These are phyloP conservation scores for Neonothopanus nambi DNA, from an alignment of 1,284 basidiomycete genomes.

Conservation along the genomic window DNA sequence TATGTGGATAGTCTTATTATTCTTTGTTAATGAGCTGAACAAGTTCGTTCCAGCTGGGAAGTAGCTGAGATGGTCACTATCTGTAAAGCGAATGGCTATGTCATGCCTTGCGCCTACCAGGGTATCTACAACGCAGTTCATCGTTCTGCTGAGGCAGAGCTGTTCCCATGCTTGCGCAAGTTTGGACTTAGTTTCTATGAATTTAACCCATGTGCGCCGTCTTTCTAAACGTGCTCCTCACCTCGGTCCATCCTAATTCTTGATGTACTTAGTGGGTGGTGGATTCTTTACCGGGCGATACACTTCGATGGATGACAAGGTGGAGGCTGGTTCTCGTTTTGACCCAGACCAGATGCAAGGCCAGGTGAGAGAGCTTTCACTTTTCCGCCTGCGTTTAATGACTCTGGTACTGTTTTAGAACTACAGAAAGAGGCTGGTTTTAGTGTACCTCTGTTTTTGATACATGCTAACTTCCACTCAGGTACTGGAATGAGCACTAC, in stretches of 20 bases:
- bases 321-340: conserved; percentile 45
- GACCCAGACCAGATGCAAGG: conserved; percentile 36
- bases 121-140: conserved; percentile 61
- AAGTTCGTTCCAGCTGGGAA: conserved; percentile 40
- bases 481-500: conserved; percentile 51
- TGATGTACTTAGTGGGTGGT: conserved; percentile 34
- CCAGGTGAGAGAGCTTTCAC: conserved; percentile 24
- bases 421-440: conserved; percentile 1
- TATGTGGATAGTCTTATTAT: conserved; percentile 19
- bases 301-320: conserved; percentile 31
- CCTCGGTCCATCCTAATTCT: background rate
- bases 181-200: conserved; percentile 63
- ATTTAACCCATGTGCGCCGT: conserved; percentile 43
- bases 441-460: background rate
- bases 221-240: background rate
- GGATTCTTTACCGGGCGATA: conserved; percentile 37
- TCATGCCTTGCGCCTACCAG: conserved; percentile 70
- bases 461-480: background rate
- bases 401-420: background rate
- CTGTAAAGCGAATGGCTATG: conserved; percentile 53
- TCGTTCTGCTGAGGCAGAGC: conserved; percentile 52
- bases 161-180: conserved; percentile 65
- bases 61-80: conserved; percentile 66
- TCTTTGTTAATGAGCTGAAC: background rate
- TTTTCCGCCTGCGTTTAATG: background rate